These are phyloP conservation scores for Arthroderma sp. DNA, from an alignment of 2,329 filamentous ascomycete genomes.

Conservation along the genomic window DNA sequence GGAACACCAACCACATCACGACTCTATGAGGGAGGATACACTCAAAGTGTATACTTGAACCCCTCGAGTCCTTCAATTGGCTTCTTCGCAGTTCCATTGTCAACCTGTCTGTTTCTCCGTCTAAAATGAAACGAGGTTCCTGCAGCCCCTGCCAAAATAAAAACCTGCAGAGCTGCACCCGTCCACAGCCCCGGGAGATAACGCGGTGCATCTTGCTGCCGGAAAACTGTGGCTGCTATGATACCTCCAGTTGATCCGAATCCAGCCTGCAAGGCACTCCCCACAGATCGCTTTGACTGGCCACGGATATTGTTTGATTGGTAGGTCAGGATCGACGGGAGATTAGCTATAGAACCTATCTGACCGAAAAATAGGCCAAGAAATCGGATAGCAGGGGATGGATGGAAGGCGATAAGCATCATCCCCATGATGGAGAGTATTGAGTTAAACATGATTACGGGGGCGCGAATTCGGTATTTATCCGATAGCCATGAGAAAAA, in stretches of 20 bases:
- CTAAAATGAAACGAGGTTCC: constrained; percentile 3
- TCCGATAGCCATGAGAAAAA: constrained; percentile 17
- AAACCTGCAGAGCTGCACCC: constrained; percentile 3
- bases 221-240: constrained; percentile 54
- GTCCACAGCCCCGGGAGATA: constrained; percentile 11
- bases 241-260: constrained; percentile 64
- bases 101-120: constrained; percentile 8
- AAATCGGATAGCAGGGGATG: constrained; percentile 13
- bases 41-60: constrained; percentile 9
- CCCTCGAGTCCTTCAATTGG: constrained; percentile 9
- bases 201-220: constrained; percentile 16
- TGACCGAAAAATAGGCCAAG: constrained; percentile 20
- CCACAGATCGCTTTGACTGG: constrained; percentile 72
- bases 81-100: constrained; percentile 1
- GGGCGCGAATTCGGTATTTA: constrained; percentile 16
- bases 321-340: constrained; percentile 21
- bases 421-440: constrained; percentile 17
- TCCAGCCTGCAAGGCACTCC: constrained; percentile 57
- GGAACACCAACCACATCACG: background rate
- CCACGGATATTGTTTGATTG: constrained; percentile 31
- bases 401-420: constrained; percentile 16
- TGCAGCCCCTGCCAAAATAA: constrained; percentile 4
- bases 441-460: constrained; percentile 16
- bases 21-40: background rate
- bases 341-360: constrained; percentile 18